A percentile compares a stretch with the other conserved stretches of the same genome.
These are phyloP conservation scores for Cyberlindnera americana DNA, from an alignment of 805 yeast species.

Conservation along the genomic window DNA sequence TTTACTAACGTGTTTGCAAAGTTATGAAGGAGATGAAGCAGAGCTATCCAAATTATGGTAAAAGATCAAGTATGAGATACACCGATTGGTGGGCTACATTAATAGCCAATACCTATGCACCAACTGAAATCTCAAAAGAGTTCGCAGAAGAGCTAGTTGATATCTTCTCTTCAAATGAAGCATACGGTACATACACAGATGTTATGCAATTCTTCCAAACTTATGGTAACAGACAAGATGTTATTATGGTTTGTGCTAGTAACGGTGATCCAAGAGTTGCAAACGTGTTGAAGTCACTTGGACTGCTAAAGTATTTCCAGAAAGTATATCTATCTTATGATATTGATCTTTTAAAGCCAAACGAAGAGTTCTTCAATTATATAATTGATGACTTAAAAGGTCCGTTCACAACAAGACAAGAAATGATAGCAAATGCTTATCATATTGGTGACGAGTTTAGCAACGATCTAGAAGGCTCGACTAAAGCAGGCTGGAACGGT, in stretches of 20 bases:
- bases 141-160: constrained; percentile 43
- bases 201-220: constrained; percentile 42
- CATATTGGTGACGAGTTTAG: constrained; percentile 64
- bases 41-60: constrained; percentile 63
- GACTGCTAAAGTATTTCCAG: constrained; percentile 39
- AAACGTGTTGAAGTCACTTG: constrained; percentile 43
- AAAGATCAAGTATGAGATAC: constrained; percentile 31
- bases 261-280: constrained; percentile 62
- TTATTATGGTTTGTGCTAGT: constrained; percentile 45
- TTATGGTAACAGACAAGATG: constrained; percentile 29
- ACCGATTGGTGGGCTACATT: constrained; percentile 58
- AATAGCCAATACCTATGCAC: constrained; percentile 40
- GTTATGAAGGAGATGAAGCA: constrained; percentile 35
- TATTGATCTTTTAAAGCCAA: constrained; percentile 52
- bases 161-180: constrained; percentile 50
- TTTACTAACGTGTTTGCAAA: background rate
- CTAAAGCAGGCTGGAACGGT: constrained; percentile 59
- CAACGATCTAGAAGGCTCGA: constrained; percentile 53
- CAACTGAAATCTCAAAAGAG: constrained; percentile 30
- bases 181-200: constrained; percentile 53
- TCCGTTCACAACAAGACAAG: constrained; percentile 21
- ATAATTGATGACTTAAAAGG: constrained; percentile 31
- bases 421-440: constrained; percentile 39
- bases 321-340: constrained; percentile 54
- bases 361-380: constrained; percentile 41